Evolutionary conservation across 2,329 filamentous ascomycete species (phyloP).

Genomic region (Trichophyton benhamiae): DNA sequence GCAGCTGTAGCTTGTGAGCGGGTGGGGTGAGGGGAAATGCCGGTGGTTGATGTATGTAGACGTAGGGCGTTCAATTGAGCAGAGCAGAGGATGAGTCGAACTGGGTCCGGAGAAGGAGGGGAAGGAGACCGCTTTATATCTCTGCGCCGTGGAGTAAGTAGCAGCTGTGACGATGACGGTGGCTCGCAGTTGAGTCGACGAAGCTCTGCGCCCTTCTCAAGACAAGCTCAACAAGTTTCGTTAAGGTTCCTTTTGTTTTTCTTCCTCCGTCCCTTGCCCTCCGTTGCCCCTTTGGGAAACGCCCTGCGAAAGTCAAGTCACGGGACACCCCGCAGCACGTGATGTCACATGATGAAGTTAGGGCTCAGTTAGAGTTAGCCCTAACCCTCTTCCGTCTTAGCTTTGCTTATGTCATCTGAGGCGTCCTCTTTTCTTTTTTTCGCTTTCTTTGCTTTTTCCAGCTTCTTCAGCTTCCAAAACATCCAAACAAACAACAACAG

Average conservation of each 20-base stretch:
- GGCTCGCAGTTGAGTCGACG: background rate
- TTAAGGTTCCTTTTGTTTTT: background rate
- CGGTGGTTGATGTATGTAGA: background rate
- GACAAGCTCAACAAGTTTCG: background rate
- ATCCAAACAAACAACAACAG: background rate
- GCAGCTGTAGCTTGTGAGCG: background rate
- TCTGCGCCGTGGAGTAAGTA: background rate
- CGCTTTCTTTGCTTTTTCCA: background rate
- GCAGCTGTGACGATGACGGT: background rate
- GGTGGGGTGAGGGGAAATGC: background rate
- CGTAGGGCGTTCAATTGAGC: background rate
- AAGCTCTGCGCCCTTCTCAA: background rate
- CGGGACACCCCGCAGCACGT: background rate
- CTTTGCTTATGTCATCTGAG: no score
- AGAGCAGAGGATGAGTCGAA: background rate
- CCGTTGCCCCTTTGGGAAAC: background rate
- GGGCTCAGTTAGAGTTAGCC: background rate
- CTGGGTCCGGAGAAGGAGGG: background rate
- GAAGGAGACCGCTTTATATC: background rate
- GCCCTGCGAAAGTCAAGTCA: background rate
- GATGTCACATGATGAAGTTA: background rate
- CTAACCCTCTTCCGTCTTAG: background rate
- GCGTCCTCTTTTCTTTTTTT: background rate
- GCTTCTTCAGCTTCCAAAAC: background rate
- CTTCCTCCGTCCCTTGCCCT: no score